Evolutionary conservation across 768 basidiomycete genomes (phyloP), one percentile per base, ranked within the genome.

Genomic region (Pholiota conissans): DNA sequence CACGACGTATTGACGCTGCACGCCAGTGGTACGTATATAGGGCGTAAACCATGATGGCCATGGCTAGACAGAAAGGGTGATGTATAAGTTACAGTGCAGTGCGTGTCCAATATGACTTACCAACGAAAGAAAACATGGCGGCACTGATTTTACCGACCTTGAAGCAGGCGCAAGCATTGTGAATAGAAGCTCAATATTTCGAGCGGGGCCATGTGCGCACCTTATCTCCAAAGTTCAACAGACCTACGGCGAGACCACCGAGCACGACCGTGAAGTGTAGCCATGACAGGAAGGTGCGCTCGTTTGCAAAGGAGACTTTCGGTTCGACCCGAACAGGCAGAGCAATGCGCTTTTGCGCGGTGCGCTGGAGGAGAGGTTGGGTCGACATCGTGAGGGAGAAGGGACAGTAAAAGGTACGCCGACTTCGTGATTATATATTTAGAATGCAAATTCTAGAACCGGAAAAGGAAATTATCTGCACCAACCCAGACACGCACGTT

Each of bases 161-260:
- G 37, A 24, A 14, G 29, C 14, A 46, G 29, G 53, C 29, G 52
- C 52, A 55, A 16, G 16, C 40, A 30, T 7, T 20, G 40, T 51
- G 18, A 45, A 14, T 20, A 14, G 34, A 18, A 52, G 18, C 35
- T 42, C 27, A 14, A 7, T 22, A 22, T 24, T 57, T 11, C 35
- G 11, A 29, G n/a, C 42, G 35, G 29, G 11, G 30, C 11, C 29
- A 58, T 22, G 47, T n/a, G 67, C 78, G 58, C 57, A 89, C 94
- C 76, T 92, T 92, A 73, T 98, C 97, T 59, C 97, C 97, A 78
- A 99, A 99, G 74, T 99, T 99, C 65, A 99, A 79, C 56, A 99
- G 75, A 10, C 97, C 97, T 13, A 98, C 95, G 1, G 95, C 91
- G 46, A 99, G 83, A 56, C 97, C 97, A 27, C 96, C 95, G 7